Evolutionary conservation across 352 stramenopile species (phyloP), one percentile per base, ranked within the genome.

Genomic region (Globisporangium mamillatum): DNA sequence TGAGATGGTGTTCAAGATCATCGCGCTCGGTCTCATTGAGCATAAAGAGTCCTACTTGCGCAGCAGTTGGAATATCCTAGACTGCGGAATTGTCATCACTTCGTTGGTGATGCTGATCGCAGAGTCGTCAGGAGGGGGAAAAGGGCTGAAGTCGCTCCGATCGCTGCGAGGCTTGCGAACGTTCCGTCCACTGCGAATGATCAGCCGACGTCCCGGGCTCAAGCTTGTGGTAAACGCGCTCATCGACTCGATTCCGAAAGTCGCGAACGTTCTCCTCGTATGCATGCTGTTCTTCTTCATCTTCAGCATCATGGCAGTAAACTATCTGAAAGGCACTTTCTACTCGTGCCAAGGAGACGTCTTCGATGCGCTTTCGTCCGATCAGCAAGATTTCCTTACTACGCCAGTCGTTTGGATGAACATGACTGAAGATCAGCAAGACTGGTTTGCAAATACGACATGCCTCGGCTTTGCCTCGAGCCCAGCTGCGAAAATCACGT

Each of bases 251-350:
- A 97, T 98, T n/a, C 93, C 91, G 0, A 79, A 81, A 20, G 91
- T 98, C 9, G 71, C 94, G 4, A 98, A 98, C 72, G 86, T 98
- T 3, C 67, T 95, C 3, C 82, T 98, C 60, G 78, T 99, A 2
- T 98, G 91, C 60, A 79, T 91, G 52, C 77, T 99, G 0, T 97
- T 98, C 68, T 98, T 97, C 63, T 79, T 98, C 27, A 97, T 98
- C 55, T 99, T 99, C 80, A 96, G 91, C 65, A 98, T 98, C 64
- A 80, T 98, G 63, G 86, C 91, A 4, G 92, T 98, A 0, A 97
- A 93, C 46, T 98, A 98, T 68, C 78, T 98, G 56, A 98, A 98
- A 74, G 96, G 94, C 3, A 80, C 75, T 0, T 93, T 98, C 73
- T 87, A 92, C 66, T 54, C 73, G 0, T 98, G 95, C 75, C 65